These are phyloP conservation scores for Smithsoniella earleae DNA, from an alignment of 163 green algal species.

Conservation along the genomic window DNA sequence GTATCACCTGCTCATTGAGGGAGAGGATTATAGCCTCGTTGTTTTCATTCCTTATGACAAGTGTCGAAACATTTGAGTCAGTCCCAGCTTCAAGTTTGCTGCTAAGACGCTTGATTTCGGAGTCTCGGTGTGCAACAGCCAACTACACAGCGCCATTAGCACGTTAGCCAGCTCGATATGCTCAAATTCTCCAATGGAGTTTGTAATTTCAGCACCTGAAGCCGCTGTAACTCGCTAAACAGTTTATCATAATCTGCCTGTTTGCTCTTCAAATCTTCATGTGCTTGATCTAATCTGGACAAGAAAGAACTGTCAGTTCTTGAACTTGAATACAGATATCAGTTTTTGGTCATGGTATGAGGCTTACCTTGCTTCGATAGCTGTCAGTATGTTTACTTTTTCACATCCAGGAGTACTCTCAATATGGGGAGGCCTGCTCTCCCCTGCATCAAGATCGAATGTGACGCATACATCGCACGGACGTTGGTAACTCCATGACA, in stretches of 20 bases:
- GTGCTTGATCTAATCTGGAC: conserved; percentile 21
- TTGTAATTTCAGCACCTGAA: not conserved
- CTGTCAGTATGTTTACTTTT: not conserved
- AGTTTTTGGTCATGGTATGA: too few relatives aligned
- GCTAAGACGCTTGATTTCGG: conserved; percentile 37
- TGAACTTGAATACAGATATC: too few relatives aligned
- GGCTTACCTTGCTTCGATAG: not conserved
- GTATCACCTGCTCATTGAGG: conserved; percentile 42
- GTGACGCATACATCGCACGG: too few relatives aligned
- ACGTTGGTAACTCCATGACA: too few relatives aligned
- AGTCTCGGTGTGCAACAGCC: conserved; percentile 35
- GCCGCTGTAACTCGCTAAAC: not conserved
- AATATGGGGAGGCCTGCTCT: too few relatives aligned
- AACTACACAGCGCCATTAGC: too few relatives aligned
- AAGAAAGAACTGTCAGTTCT: too few relatives aligned
- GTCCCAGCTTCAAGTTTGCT: conserved; percentile 35
- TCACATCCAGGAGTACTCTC: too few relatives aligned
- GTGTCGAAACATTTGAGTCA: conserved; percentile 41
- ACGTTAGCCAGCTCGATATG: too few relatives aligned
- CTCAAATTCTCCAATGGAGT: too few relatives aligned
- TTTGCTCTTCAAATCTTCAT: not conserved
- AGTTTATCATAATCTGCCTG: not conserved
- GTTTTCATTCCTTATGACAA: conserved; percentile 42
- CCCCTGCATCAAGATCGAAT: too few relatives aligned
- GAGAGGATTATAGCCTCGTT: conserved; percentile 44